Base-by-base conservation (phyloP, 1,139 yeast species). In the Candida neerlandica region DNA sequence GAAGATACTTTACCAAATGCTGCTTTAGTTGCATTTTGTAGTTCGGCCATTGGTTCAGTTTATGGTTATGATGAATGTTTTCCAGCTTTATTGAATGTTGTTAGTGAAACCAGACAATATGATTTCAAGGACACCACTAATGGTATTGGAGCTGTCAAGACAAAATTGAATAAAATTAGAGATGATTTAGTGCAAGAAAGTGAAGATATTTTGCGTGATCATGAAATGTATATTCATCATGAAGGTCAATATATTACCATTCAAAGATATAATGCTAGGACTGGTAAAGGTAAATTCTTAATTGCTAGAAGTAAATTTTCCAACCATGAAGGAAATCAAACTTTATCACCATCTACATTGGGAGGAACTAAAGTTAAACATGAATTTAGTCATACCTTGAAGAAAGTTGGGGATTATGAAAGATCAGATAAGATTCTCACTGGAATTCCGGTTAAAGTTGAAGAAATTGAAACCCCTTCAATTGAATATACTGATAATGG, bases 1-100 rank as follows among this genome's bases (percentile, higher is more conserved):
- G 97, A 92, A 64, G 99, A 94, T 62, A 91, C 98, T 0, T 75
- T 94, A 45, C 96, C 97, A 12, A 94, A 87, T 58, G 97, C 97
- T 3, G 99, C 97, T 0, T 74, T 94, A 48, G 98, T 94, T 4
- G 85, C 98, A 0, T 82, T 94, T 66, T 92, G 98, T 58, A 85
- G 96, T 0, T 89, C 96, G 48, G 97, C 97, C 1, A 87, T 91
- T 50, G 99, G 99, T 0, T 87, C 97, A 1, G 96, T 91, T 0
- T 86, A 89, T 69, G 99, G 99, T 15, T 91, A 84, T 61, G 99
- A 94, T 64, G 99, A 94, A 67, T 81, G 94, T 48, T 94, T 86
- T 63, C 97, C 98, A 3, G 75, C 80, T 40, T 72, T 90, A 39
- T 73, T 94, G 43, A 86, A 91, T 63, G 86, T 94, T 45, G 99